phyloP scores from a whole-genome alignment of 768 basidiomycete species.

The Sistotremastrum niveocremeum region DNA sequence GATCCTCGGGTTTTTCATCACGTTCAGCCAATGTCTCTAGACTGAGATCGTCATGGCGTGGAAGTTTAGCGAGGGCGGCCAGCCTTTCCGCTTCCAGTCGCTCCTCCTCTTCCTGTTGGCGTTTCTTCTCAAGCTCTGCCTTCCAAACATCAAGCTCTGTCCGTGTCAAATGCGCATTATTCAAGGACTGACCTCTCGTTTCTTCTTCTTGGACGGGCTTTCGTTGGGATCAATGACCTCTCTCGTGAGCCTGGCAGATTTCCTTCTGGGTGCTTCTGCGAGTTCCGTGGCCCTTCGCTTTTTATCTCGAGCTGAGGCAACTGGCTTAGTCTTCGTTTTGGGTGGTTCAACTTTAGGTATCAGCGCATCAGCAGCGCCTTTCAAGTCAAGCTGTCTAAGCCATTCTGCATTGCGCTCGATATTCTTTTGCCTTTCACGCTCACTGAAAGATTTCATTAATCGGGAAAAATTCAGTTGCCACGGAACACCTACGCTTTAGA shows the following conservation, averaged over 20 bases:
- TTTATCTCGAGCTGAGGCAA: conserved; percentile 39
- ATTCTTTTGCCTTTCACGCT: conserved; percentile 65
- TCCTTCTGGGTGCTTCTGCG: conserved; percentile 41
- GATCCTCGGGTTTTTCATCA: conserved; percentile 35
- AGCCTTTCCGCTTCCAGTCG: conserved; percentile 47
- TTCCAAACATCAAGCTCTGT: conserved; percentile 9
- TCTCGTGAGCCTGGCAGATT: conserved; percentile 47
- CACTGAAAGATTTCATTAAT: conserved; percentile 21
- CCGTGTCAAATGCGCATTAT: background rate
- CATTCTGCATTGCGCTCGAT: conserved; percentile 70
- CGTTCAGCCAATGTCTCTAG: conserved; percentile 36
- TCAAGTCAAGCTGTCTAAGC: conserved; percentile 56
- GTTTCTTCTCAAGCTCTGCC: conserved; percentile 37
- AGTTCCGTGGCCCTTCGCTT: conserved; percentile 35
- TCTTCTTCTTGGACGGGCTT: conserved; percentile 45
- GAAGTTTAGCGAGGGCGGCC: conserved; percentile 47
- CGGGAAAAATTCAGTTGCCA: too few relatives aligned
- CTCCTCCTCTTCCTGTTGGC: conserved; percentile 46
- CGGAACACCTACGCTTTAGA: too few relatives aligned
- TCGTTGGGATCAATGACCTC: conserved; percentile 46
- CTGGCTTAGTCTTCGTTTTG: conserved; percentile 41
- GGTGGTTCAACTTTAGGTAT: conserved; percentile 13
- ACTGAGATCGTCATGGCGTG: conserved; percentile 54
- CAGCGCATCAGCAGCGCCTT: conserved; percentile 37
- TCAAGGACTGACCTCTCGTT: conserved; percentile 43